phyloP scores from a whole-genome alignment of 2,329 filamentous ascomycete genomes.

The Sarocladium oryzae region DNA sequence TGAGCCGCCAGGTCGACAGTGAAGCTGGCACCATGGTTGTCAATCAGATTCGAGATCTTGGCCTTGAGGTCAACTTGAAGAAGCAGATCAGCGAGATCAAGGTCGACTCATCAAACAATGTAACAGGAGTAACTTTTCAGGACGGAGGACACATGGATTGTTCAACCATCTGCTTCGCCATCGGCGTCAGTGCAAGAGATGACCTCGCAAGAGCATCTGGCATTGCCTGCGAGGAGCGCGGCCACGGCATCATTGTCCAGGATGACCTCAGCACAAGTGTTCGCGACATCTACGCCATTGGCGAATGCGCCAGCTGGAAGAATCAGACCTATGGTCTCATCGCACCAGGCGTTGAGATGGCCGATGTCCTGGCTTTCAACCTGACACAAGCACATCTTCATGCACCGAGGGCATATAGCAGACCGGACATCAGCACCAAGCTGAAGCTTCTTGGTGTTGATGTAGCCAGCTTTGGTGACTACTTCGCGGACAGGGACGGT shows the following conservation, averaged over 20 bases:
- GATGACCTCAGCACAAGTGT: conserved; percentile 62
- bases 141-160: conserved; percentile 73
- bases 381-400: conserved; percentile 76
- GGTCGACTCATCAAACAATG: conserved; percentile 58
- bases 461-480: conserved; percentile 89
- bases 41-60: conserved; percentile 71
- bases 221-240: conserved; percentile 60
- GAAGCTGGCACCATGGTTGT: conserved; percentile 79
- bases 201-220: conserved; percentile 65
- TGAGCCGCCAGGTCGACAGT: conserved; percentile 74
- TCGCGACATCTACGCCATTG: conserved; percentile 75
- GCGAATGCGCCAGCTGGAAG: conserved; percentile 87
- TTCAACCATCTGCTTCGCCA: conserved; percentile 81
- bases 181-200: conserved; percentile 76
- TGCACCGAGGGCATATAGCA: conserved; percentile 62
- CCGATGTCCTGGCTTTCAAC: conserved; percentile 85
- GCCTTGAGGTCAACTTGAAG: conserved; percentile 72
- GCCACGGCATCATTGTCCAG: conserved; percentile 69
- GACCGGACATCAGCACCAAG: conserved; percentile 85
- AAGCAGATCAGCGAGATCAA: conserved; percentile 69
- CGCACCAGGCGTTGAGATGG: conserved; percentile 86
- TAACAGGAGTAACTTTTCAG: conserved; percentile 71
- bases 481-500: conserved; percentile 83
- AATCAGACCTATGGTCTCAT: conserved; percentile 84
- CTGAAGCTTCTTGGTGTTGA: conserved; percentile 85